Conservation (phyloP, 75 land plant genomes). For the Adiantum capillusveneris region DNA sequence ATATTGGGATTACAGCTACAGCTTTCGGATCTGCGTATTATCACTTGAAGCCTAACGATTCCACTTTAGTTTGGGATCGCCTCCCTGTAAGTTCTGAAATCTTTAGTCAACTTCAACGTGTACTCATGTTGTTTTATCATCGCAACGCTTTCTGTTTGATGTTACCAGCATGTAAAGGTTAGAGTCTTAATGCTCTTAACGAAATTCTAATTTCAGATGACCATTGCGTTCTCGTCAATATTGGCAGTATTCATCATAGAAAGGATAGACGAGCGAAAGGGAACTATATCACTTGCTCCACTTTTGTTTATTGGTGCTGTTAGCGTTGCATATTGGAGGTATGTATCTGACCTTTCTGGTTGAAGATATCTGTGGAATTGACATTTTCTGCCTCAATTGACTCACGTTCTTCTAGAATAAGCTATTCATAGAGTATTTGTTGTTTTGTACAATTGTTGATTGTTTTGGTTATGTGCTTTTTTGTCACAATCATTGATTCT, state of each 20-base stretch:
- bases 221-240: conserved; percentile 87
- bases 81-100: conserved; percentile 89
- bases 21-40: conserved; percentile 91
- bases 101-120: too few species aligned
- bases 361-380: too few species aligned
- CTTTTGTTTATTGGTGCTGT: conserved; percentile 64
- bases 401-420: too few species aligned
- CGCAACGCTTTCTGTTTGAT: too few species aligned
- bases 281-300: conserved; percentile 71
- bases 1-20: conserved; percentile 78
- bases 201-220: conserved; percentile 95
- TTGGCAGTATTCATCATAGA: conserved; percentile 94
- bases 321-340: conserved; percentile 96
- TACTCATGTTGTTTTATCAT: too few species aligned
- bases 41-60: conserved; percentile 88
- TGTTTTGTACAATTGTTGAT: too few species aligned
- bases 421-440: too few species aligned
- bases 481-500: too few species aligned
- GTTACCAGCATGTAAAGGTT: too few species aligned
- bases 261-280: conserved; percentile 75
- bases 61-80: conserved; percentile 92
- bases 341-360: conserved; percentile 3
- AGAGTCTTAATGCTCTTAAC: too few species aligned
- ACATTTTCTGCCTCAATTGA: too few species aligned
- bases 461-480: too few species aligned